Conservation (phyloP, 345 rosid species). For the Raphanus raphanistrum region DNA sequence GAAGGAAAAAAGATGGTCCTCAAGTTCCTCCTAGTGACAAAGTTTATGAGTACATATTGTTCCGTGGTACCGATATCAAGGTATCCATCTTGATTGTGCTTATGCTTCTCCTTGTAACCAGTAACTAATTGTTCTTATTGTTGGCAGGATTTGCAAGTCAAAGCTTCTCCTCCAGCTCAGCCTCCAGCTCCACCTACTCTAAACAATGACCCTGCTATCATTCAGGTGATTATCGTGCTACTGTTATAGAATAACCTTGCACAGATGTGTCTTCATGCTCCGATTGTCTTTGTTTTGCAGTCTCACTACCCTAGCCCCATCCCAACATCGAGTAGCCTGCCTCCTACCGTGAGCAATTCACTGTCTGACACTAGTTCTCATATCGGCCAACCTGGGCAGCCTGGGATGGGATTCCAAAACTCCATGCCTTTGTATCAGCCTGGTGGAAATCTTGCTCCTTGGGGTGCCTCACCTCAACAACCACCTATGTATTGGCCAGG, state of each 20-base stretch:
- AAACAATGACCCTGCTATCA: slow-evolving; percentile 90
- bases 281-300: slow-evolving; percentile 44
- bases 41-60: slow-evolving; percentile 66
- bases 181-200: slow-evolving; percentile 57
- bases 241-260: neutral
- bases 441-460: slow-evolving; percentile 73
- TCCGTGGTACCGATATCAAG: slow-evolving; percentile 71
- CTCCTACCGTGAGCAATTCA: slow-evolving; percentile 59
- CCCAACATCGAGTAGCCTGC: slow-evolving; percentile 57
- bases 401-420: slow-evolving; percentile 69
- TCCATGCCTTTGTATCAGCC: slow-evolving; percentile 82
- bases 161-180: slow-evolving; percentile 82
- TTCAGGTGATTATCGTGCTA: slow-evolving; percentile 56
- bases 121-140: neutral
- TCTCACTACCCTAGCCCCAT: slow-evolving; percentile 79
- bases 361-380: slow-evolving; percentile 55
- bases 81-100: slow-evolving; percentile 39
- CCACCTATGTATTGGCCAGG: slow-evolving; percentile 93
- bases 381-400: slow-evolving; percentile 44
- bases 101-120: neutral
- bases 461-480: slow-evolving; percentile 73
- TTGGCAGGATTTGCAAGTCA: slow-evolving; percentile 88
- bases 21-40: slow-evolving; percentile 63
- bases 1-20: slow-evolving; percentile 65
- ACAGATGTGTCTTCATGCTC: slow-evolving; percentile 9